Evolutionary conservation across 2,329 filamentous ascomycete genomes (phyloP).

Genomic region (Penicillium frequentans): DNA sequence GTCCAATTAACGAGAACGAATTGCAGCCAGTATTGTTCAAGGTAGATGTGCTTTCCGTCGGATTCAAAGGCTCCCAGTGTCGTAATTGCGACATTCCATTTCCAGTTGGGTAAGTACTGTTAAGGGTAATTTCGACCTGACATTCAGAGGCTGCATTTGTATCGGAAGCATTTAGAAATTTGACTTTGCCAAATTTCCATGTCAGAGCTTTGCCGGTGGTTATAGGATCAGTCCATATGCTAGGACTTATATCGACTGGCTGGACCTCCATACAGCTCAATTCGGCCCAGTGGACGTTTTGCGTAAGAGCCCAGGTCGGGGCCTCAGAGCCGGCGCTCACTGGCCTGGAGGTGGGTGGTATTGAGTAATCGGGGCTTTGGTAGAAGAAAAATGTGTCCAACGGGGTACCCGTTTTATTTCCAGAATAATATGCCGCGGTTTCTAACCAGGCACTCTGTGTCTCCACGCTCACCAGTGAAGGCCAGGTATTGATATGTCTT

Average conservation of each 20-base stretch:
- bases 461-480: conserved; percentile 5
- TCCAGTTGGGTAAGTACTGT: not conserved
- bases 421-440: not conserved
- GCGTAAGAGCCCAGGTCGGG: conserved; percentile 9
- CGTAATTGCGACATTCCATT: not conserved
- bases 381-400: conserved; percentile 9
- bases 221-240: not conserved
- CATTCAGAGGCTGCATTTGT: not conserved
- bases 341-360: conserved; percentile 8
- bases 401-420: not conserved
- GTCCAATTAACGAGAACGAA: conserved; percentile 5
- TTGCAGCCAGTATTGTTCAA: conserved; percentile 6
- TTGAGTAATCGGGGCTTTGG: conserved; percentile 8
- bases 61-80: not conserved
- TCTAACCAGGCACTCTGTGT: conserved; percentile 1
- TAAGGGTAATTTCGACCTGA: not conserved
- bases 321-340: conserved; percentile 1
- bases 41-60: not conserved
- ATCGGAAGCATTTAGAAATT: not conserved
- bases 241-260: not conserved
- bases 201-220: not conserved
- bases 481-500: conserved; percentile 12
- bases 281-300: conserved; percentile 22
- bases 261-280: conserved; percentile 5
- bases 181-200: not conserved